Evolutionary conservation across 2,329 filamentous ascomycete species (phyloP).

Genomic region (Hymenoscyphus fraxineus): DNA sequence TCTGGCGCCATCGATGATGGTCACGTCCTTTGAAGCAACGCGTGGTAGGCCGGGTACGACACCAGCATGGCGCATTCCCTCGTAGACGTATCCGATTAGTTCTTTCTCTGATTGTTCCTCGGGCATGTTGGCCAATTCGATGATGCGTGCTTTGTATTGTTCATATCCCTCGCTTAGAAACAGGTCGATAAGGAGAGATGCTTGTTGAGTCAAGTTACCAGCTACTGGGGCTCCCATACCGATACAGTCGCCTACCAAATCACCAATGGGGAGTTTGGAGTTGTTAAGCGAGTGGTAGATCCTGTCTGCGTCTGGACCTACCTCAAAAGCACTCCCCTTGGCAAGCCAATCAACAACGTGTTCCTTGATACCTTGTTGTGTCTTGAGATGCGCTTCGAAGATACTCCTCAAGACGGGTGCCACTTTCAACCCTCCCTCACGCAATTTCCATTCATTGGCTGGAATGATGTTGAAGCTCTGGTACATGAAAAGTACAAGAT

Average conservation of each 20-base stretch:
- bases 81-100: constrained; percentile 50
- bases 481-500: constrained; percentile 46
- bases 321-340: constrained; percentile 46
- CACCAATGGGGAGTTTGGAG: constrained; percentile 44
- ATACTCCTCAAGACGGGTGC: constrained; percentile 39
- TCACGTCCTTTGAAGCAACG: constrained; percentile 42
- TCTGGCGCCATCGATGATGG: constrained; percentile 43
- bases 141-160: constrained; percentile 47
- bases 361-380: constrained; percentile 42
- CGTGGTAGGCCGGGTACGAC: constrained; percentile 51
- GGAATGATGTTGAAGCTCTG: constrained; percentile 52
- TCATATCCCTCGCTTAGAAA: constrained; percentile 48
- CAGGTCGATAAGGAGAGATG: constrained; percentile 49
- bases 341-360: constrained; percentile 44
- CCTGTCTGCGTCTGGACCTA: constrained; percentile 47
- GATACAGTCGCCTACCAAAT: constrained; percentile 48
- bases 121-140: constrained; percentile 46
- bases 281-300: constrained; percentile 48
- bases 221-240: constrained; percentile 47
- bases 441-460: constrained; percentile 45
- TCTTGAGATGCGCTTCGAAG: constrained; percentile 44
- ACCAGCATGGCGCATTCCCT: constrained; percentile 51
- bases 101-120: constrained; percentile 42
- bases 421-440: constrained; percentile 42
- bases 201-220: constrained; percentile 50